Base-by-base conservation (phyloP, 495 filamentous ascomycete genomes). In the Aspergillus bertholletiae region DNA sequence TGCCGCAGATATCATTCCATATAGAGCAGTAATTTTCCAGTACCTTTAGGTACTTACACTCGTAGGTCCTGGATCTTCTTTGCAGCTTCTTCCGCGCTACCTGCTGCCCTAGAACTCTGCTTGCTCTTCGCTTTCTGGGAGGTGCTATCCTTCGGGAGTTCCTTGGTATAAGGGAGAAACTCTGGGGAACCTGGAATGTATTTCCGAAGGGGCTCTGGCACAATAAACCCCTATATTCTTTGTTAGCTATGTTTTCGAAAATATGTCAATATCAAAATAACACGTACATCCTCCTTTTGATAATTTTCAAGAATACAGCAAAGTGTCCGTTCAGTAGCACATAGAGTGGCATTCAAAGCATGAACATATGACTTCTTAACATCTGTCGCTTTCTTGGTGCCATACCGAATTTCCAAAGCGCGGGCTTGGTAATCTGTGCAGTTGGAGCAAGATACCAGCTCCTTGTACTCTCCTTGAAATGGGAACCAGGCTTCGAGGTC, bases 401-500 rank as follows among this genome's bases (percentile, higher is more conserved):
- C 90, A 62, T 81, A 94, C 15, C 90, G 80, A 56, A 96, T 96
- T 68, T 96, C 90, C 8, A 97, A 77, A 49, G 87, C 90, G 44
- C 92, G 78, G 28, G 88, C 85, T 74, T 97, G 92, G 78, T 96
- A 97, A 68, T 97, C 92, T 0, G 90, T 94, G 77, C 92, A 97
- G 73, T 96, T 97, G 52, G 88, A 92, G 78, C 90, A 96, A 22
- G 90, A 96, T 37, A 98, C 93, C 13, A 97, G 80, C 70, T 96
- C 92, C 74, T 97, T 98, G 81, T 96, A 97, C 69, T 97, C 95
- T 56, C 89, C 86, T 60, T 93, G 89, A 81, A 90, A 92, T 21
- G 92, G 95, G 73, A 97, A 97, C 89, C 92, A 96, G 2, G 95
- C 95, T 68, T 98, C 94, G 15, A 97, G 81, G 63, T 98, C 94